Evolutionary conservation across 768 basidiomycete genomes (phyloP), one percentile per base, ranked within the genome.

Genomic region (Rubroboletus satanas): DNA sequence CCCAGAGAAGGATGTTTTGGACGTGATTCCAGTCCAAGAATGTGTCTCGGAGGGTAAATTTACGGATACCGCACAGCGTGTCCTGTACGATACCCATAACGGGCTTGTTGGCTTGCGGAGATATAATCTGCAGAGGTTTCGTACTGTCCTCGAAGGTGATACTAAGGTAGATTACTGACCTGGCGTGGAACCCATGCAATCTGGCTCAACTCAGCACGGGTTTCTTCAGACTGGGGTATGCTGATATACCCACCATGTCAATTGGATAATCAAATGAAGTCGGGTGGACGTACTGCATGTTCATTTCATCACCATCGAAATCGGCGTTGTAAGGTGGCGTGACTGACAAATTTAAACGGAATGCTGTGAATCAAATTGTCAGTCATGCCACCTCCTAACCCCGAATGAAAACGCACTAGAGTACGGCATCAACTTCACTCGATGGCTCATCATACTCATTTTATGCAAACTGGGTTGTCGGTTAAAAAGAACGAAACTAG

Each of bases 391-490:
- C 49, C 12, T 48, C n/a, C 23, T n/a, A 49, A 43, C n/a, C 17
- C 12, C 12, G 2, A 8, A 52, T 36, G 21, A 49, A 2, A 8
- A 81, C 93, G 71, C 65, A 95, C 93, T 98, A 21, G 95, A 98
- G 73, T 98, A 98, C 12, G 92, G 90, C 94, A 98, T 97, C 56
- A 98, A 76, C 66, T 90, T 93, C 31, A 98, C 91, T 35, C 95
- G 85, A 76, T 98, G 97, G 72, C 91, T 91, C 97, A 98, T 98
- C 97, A 98, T 98, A 79, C 93, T 96, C 97, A 98, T 98, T 74
- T 99, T 99, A 73, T 99, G 97, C 72, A 98, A 74, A 81, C 87
- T 90, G 11, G 97, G 97, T 69, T 99, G 97, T 50, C 97, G 95
- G 71, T 99, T 98, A 77, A 99, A 98, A 49, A 99, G 76, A 54